Evolutionary conservation across 495 filamentous ascomycete species (phyloP).

Genomic region (Schizothecium vesticola): DNA sequence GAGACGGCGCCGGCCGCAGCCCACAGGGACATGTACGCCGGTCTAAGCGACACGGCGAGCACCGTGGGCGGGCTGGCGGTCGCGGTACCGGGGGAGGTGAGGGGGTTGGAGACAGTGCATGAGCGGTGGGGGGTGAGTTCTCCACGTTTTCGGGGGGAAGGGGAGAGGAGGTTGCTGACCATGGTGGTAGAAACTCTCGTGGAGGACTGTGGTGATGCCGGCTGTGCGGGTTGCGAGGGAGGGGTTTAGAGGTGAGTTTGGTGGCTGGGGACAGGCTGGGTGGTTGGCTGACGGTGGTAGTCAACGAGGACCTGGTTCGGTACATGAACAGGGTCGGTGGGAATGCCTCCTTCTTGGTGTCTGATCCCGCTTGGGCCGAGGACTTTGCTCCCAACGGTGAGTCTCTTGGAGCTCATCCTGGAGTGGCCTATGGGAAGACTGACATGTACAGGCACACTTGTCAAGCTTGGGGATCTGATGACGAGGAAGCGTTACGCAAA

Average conservation of each 20-base stretch:
- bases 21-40: background rate
- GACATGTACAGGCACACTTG: slow-evolving; percentile 34
- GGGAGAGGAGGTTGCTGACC: background rate
- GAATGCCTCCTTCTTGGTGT: slow-evolving; percentile 56
- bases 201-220: slow-evolving; percentile 55
- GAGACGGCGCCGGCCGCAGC: background rate
- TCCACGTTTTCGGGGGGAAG: background rate
- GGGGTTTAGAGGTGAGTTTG: slow-evolving; percentile 52
- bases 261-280: background rate
- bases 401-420: background rate
- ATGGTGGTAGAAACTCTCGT: slow-evolving; percentile 18
- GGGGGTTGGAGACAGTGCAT: slow-evolving; percentile 72
- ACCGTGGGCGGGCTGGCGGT: slow-evolving; percentile 39
- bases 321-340: slow-evolving; percentile 52
- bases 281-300: slow-evolving; percentile 6
- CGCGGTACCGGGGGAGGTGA: slow-evolving; percentile 77
- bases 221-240: slow-evolving; percentile 67
- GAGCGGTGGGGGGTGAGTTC: slow-evolving; percentile 48
- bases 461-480: slow-evolving; percentile 68
- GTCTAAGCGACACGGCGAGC: slow-evolving; percentile 28
- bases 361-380: slow-evolving; percentile 71
- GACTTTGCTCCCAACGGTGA: slow-evolving; percentile 80
- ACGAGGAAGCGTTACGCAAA: slow-evolving; percentile 73
- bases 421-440: background rate
- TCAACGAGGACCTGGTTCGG: slow-evolving; percentile 61